Conservation (phyloP, 2,329 filamentous ascomycete genomes). For the Colletotrichum gloeosporioides region DNA sequence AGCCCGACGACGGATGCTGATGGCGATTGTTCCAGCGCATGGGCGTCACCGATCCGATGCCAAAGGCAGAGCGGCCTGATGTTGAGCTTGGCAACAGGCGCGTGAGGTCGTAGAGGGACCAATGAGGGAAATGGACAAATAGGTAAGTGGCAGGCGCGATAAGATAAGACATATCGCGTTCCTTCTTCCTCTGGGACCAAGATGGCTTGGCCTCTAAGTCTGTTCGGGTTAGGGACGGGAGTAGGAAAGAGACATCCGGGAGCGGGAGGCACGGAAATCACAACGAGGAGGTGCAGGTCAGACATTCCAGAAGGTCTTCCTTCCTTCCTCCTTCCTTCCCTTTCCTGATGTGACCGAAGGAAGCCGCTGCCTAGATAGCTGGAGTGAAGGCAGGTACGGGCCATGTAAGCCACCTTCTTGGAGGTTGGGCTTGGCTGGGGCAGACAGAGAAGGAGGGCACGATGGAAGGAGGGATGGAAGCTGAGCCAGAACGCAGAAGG, state of each 20-base stretch:
- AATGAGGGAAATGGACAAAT: neutral
- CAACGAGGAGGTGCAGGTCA: neutral
- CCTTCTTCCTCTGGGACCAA: neutral
- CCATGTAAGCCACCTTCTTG: neutral
- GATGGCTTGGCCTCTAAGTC: neutral
- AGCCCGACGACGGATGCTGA: neutral
- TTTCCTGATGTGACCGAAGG: conserved; percentile 7
- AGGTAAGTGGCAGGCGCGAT: neutral
- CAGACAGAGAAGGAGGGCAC: neutral
- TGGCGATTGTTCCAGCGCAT: neutral
- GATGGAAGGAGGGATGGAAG: neutral
- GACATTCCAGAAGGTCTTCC: conserved; percentile 4
- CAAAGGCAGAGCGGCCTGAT: neutral
- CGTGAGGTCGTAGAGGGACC: neutral
- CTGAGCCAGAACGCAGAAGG: neutral
- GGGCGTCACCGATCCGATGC: neutral
- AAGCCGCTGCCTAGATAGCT: conserved; percentile 3
- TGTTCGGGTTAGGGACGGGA: neutral
- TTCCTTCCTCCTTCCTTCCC: neutral
- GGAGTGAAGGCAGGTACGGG: neutral
- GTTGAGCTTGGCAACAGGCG: neutral
- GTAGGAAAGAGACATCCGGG: neutral
- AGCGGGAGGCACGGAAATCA: neutral
- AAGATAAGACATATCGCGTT: neutral
- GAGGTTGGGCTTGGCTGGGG: neutral